Evolutionary conservation across 768 basidiomycete genomes (phyloP), one percentile per base, ranked within the genome.

Genomic region (Russula vinacea): DNA sequence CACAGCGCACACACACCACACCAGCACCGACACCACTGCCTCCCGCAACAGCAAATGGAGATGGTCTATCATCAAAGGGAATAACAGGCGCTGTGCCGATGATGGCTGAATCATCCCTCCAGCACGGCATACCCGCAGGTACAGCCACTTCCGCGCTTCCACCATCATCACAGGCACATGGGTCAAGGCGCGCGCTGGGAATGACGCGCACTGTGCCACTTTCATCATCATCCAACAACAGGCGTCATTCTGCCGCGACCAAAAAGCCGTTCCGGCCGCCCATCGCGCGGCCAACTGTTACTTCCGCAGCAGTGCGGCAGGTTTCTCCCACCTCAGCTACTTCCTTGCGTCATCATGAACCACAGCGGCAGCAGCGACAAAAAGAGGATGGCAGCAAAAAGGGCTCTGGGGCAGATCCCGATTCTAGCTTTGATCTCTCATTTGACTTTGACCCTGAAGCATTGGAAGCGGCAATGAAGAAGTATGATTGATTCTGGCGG

Each of bases 401-500:
- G 22, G 8, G 49, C 1, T 11, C 47, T 17, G 53, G 39, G 45
- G 11, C 58, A 2, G 64, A 65, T 60, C 58, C 64, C 5, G 59
- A 65, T 32, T 65, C 64, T n/a, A 60, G 64, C 54, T 60, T 65
- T 29, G 64, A 65, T 16, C 7, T 65, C 24, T 55, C 64, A 13
- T 65, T 65, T 33, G 59, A 65, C 42, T 60, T 65, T 60, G 64
- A 65, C 33, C 64, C 54, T 5, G 64, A 65, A 4, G 58, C 39
- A 19, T 60, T 65, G 54, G 64, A 65, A 56, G 64, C 55, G 29
- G 58, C 64, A 3, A 60, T 65, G 64, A 42, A 32, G 40, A 35
- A 53, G 14, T 65, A 50, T 22, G 64, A 60, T 50, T 65, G 47
- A 60, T 35, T 16, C 2, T 13, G 33, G 44, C 24, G 24, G 16